phyloP scores from a whole-genome alignment of 345 rosid genomes.

The Aegle marmelos region DNA sequence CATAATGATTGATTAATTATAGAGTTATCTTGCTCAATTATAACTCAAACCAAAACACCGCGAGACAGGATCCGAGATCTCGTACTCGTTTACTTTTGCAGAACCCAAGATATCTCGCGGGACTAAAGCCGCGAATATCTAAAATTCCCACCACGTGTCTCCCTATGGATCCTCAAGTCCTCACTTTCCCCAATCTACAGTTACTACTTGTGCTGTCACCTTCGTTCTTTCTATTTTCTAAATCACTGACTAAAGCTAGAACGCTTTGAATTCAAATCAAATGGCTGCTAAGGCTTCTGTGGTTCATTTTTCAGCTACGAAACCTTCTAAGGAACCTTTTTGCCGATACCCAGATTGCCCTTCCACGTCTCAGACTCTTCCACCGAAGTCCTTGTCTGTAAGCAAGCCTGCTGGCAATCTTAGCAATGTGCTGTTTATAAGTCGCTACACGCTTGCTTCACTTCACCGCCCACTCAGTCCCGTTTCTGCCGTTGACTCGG shows the following conservation, averaged over 20 bases:
- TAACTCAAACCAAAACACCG: neutral
- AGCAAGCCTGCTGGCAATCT: neutral
- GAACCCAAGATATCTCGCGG: neutral
- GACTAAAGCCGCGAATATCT: neutral
- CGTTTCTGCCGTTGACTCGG: slow-evolving; percentile 49
- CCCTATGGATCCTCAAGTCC: neutral
- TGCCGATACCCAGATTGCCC: slow-evolving; percentile 4
- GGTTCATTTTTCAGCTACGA: slow-evolving; percentile 10
- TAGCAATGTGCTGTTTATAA: slow-evolving; percentile 11
- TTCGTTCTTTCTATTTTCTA: neutral
- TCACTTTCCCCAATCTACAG: neutral
- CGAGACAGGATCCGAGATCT: slow-evolving; percentile 1
- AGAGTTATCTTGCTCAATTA: too few species aligned
- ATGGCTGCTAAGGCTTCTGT: slow-evolving; percentile 40
- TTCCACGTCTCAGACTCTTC: slow-evolving; percentile 15
- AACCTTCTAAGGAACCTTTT: slow-evolving; percentile 10
- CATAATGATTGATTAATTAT: too few species aligned
- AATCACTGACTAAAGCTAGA: neutral
- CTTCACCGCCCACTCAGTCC: slow-evolving; percentile 36
- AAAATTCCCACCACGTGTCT: neutral
- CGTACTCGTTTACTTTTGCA: neutral
- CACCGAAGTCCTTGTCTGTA: slow-evolving; percentile 13
- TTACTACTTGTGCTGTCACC: neutral
- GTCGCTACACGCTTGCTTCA: slow-evolving; percentile 28
- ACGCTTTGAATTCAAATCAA: neutral